A percentile compares a stretch with the other conserved stretches of the same genome.
Evolutionary conservation across 2,329 filamentous ascomycete genomes (phyloP).

Genomic region (Penicillium sp.): DNA sequence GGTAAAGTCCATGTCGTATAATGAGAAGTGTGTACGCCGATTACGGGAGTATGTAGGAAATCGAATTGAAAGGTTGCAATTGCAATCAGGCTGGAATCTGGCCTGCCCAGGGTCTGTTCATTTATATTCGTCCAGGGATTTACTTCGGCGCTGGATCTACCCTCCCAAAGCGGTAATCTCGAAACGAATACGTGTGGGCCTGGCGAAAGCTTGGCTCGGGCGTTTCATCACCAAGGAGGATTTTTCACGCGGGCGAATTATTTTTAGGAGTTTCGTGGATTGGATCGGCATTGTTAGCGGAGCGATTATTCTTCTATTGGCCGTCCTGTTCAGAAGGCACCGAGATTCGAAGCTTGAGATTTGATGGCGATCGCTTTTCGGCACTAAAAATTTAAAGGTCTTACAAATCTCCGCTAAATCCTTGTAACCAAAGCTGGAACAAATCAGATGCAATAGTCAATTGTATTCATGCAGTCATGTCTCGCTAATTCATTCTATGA

Average conservation of each 20-base stretch:
- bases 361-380: neutral
- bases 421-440: too few species aligned
- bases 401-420: neutral
- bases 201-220: conserved; percentile 13
- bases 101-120: neutral
- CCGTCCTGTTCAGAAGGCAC: neutral
- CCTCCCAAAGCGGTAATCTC: conserved; percentile 30
- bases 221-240: neutral
- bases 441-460: neutral
- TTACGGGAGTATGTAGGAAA: neutral
- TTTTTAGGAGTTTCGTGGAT: neutral
- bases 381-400: neutral
- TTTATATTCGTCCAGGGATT: conserved; percentile 8
- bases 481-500: conserved; percentile 6
- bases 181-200: conserved; percentile 36
- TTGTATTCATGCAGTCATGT: neutral
- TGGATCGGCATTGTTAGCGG: neutral
- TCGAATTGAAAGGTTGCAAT: neutral
- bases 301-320: neutral
- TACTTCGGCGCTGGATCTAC: neutral
- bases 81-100: neutral
- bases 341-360: neutral
- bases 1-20: conserved; percentile 36
- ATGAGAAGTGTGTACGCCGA: neutral
- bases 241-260: neutral